These are phyloP conservation scores for Mayamaea pseudoterrestris DNA, from an alignment of 108 stramenopile genomes.

Conservation along the genomic window DNA sequence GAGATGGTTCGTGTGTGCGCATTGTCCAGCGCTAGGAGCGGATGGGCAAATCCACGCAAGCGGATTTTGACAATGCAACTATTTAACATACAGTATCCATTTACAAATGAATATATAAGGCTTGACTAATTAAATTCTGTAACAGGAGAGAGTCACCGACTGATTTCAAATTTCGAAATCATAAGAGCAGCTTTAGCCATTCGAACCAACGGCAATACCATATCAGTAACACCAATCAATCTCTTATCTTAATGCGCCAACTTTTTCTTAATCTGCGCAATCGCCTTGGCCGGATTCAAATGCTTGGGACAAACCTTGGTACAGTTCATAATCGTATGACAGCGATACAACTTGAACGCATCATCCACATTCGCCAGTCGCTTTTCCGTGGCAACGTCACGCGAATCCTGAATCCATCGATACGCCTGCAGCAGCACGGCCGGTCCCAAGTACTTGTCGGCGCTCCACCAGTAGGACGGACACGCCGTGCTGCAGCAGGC, in stretches of 20 bases:
- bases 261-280: conserved; percentile 95
- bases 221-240: not conserved
- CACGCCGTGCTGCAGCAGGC: conserved; percentile 97
- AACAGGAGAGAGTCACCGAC: too few relatives aligned
- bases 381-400: conserved; percentile 82
- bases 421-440: conserved; percentile 97
- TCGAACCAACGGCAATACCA: too few relatives aligned
- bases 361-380: conserved; percentile 91
- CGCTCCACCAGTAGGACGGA: conserved; percentile 98
- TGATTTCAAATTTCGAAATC: too few relatives aligned
- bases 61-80: too few relatives aligned
- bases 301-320: conserved; percentile 97
- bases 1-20: too few relatives aligned
- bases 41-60: too few relatives aligned
- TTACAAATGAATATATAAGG: too few relatives aligned
- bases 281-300: conserved; percentile 98
- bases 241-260: conserved; percentile 59
- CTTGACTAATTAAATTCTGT: too few relatives aligned
- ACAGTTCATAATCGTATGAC: conserved; percentile 99
- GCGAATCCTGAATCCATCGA: conserved; percentile 94
- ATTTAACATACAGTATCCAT: too few relatives aligned
- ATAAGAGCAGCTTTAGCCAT: too few relatives aligned
- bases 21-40: too few relatives aligned
- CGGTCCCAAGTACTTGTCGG: conserved; percentile 93
- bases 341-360: conserved; percentile 92